Percentiles rank a stretch among this genome's conserved stretches.
These are phyloP conservation scores for Rubia balearica DNA, from an alignment of 305 asterid species.

Conservation along the genomic window DNA sequence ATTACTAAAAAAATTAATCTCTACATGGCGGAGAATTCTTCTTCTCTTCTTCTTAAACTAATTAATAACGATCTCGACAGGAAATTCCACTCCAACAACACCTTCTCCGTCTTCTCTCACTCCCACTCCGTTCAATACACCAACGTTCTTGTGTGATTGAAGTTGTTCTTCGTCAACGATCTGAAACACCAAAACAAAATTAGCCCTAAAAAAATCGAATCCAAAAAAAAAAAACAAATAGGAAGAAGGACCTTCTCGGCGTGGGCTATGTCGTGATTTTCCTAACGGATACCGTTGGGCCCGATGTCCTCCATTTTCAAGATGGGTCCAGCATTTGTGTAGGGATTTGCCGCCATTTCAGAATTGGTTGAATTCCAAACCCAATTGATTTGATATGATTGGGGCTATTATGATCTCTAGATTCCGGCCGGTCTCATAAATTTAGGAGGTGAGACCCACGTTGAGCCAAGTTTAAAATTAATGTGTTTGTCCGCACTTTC, in stretches of 20 bases:
- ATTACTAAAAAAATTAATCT: too few species aligned
- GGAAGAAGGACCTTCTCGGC: constrained; percentile 54
- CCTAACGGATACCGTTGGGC: constrained; percentile 77
- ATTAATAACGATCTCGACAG: too few species aligned
- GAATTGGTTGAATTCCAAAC: constrained; percentile 7
- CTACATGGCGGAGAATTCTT: too few species aligned
- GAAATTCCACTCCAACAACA: too few species aligned
- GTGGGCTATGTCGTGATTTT: constrained; percentile 75
- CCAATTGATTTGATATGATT: background rate
- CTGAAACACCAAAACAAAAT: constrained; percentile 32
- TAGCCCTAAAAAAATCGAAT: constrained; percentile 1
- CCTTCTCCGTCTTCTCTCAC: too few species aligned
- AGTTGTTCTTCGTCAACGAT: constrained; percentile 77
- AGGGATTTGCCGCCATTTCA: constrained; percentile 17
- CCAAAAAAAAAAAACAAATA: background rate
- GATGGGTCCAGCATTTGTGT: constrained; percentile 27
- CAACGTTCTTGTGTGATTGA: constrained; percentile 80
- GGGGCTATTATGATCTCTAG: background rate
- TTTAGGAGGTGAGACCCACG: background rate
- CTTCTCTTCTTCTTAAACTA: too few species aligned
- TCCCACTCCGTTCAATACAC: too few species aligned
- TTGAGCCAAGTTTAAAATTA: background rate
- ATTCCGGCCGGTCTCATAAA: background rate
- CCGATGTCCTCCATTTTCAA: constrained; percentile 67
- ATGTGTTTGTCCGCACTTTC: background rate